Conservation (phyloP, 768 basidiomycete genomes). For the Mycena galericulata region DNA sequence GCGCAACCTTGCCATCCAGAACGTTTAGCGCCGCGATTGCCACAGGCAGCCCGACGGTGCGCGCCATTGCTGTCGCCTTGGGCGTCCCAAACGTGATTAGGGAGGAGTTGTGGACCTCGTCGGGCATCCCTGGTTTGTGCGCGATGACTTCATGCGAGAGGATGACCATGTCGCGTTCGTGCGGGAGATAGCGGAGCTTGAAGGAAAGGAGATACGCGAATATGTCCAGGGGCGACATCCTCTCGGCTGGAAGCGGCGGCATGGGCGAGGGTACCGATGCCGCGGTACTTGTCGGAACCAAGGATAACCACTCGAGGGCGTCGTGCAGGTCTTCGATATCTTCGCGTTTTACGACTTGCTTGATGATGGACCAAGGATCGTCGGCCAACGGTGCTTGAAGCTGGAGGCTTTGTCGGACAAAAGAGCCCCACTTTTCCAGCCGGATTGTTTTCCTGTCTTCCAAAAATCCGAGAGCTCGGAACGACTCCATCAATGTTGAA, state of each 20-base stretch:
- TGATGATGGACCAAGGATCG: conserved; percentile 26
- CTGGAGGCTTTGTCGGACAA: conserved; percentile 46
- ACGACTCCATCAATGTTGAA: conserved; percentile 75
- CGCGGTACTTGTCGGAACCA: conserved; percentile 35
- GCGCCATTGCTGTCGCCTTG: conserved; percentile 85
- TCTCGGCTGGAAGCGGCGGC: conserved; percentile 57
- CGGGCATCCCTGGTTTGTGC: conserved; percentile 36
- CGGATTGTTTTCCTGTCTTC: conserved; percentile 52
- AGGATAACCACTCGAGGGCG: conserved; percentile 66
- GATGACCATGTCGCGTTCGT: conserved; percentile 89
- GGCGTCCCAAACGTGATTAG: conserved; percentile 70
- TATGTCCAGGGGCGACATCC: conserved; percentile 73
- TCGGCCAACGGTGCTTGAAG: conserved; percentile 33
- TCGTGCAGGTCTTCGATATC: conserved; percentile 42
- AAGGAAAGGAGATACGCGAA: conserved; percentile 80
- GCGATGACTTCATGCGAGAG: conserved; percentile 87
- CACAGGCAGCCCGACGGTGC: conserved; percentile 89
- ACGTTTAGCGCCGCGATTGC: conserved; percentile 84
- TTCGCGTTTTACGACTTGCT: conserved; percentile 23
- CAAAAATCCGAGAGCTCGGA: conserved; percentile 78
- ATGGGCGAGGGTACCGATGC: conserved; percentile 34
- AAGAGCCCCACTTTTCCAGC: conserved; percentile 53
- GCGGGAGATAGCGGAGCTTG: conserved; percentile 73
- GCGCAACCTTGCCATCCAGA: conserved; percentile 66
- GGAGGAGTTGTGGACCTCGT: conserved; percentile 74